Percentiles rank a stretch among this genome's conserved stretches.
These are phyloP conservation scores for Madurella fahalii DNA, from an alignment of 2,329 filamentous ascomycete genomes.

Conservation along the genomic window DNA sequence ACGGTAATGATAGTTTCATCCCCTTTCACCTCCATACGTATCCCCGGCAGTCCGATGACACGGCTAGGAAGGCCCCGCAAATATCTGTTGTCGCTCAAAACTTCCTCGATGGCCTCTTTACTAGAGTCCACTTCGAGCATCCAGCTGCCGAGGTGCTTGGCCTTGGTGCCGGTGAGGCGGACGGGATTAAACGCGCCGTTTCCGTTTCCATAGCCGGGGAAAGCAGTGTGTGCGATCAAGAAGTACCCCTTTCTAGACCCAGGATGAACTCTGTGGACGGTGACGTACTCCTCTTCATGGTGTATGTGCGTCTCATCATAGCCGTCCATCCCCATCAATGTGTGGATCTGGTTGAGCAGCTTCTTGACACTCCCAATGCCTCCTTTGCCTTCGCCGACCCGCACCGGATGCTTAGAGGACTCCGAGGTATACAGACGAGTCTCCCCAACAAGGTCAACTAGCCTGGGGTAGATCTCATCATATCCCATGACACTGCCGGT, in stretches of 20 bases:
- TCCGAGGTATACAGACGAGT: constrained; percentile 76
- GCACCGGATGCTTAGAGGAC: constrained; percentile 61
- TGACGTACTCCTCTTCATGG: constrained; percentile 93
- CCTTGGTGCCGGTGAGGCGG: constrained; percentile 76
- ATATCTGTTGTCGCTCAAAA: constrained; percentile 63
- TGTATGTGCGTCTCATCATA: constrained; percentile 96
- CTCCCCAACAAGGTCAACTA: constrained; percentile 92
- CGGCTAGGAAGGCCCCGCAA: constrained; percentile 81
- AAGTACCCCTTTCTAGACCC: constrained; percentile 91
- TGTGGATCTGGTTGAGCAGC: constrained; percentile 90
- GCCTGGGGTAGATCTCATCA: constrained; percentile 89
- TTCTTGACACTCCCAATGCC: constrained; percentile 92
- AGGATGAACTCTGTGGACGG: constrained; percentile 90
- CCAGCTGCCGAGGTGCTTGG: constrained; percentile 85
- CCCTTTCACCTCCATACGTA: constrained; percentile 66
- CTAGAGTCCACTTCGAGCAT: constrained; percentile 82
- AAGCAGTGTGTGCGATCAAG: constrained; percentile 92
- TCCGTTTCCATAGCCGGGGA: constrained; percentile 81
- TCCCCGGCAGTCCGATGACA: constrained; percentile 68
- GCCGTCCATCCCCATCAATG: constrained; percentile 88
- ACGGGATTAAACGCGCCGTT: constrained; percentile 78
- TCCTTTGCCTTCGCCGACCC: constrained; percentile 65
- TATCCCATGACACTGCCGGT: constrained; percentile 97
- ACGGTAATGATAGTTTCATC: constrained; percentile 77
- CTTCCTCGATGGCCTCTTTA: constrained; percentile 61